phyloP scores from a whole-genome alignment of 805 yeast genomes.

The Candida ascalaphidarum region DNA sequence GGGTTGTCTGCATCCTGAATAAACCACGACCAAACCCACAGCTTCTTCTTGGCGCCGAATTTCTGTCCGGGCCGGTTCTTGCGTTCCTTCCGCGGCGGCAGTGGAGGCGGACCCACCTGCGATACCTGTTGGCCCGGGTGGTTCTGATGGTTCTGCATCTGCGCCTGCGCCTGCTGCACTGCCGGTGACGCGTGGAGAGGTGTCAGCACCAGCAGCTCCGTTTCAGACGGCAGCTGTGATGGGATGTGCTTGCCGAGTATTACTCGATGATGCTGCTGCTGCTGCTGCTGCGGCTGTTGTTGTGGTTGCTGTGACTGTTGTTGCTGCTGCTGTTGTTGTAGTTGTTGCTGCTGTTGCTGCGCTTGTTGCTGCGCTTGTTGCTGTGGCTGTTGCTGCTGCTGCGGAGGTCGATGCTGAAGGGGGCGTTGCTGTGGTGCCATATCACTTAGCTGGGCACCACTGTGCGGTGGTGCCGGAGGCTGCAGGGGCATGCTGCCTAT shows the following conservation, averaged over 20 bases:
- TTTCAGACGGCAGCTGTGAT: conserved; percentile 1
- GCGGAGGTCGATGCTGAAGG: conserved; percentile 3
- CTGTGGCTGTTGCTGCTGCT: neutral
- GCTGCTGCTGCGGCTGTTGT: too few species aligned
- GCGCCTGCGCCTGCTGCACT: too few species aligned
- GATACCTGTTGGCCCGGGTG: neutral
- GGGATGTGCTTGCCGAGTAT: neutral
- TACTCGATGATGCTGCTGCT: neutral
- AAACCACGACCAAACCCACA: conserved; percentile 62
- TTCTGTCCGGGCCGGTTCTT: conserved; percentile 45
- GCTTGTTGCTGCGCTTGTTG: conserved; percentile 1
- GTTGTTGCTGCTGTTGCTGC: conserved; percentile 1
- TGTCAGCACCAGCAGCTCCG: conserved; percentile 1
- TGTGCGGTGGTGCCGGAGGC: too few species aligned
- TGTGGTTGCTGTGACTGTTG: too few species aligned
- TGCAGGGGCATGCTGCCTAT: too few species aligned
- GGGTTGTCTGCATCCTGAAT: conserved; percentile 40
- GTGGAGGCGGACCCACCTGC: neutral
- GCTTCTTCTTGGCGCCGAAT: conserved; percentile 53
- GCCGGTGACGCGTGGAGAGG: neutral
- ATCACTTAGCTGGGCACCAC: too few species aligned
- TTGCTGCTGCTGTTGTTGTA: conserved; percentile 1
- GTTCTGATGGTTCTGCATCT: conserved; percentile 2
- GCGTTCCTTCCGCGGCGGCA: conserved; percentile 16
- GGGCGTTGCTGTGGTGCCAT: conserved; percentile 4